Percentiles rank a stretch among this genome's conserved stretches.
phyloP scores from a whole-genome alignment of 345 rosid species.

The Isatis tinctoria region DNA sequence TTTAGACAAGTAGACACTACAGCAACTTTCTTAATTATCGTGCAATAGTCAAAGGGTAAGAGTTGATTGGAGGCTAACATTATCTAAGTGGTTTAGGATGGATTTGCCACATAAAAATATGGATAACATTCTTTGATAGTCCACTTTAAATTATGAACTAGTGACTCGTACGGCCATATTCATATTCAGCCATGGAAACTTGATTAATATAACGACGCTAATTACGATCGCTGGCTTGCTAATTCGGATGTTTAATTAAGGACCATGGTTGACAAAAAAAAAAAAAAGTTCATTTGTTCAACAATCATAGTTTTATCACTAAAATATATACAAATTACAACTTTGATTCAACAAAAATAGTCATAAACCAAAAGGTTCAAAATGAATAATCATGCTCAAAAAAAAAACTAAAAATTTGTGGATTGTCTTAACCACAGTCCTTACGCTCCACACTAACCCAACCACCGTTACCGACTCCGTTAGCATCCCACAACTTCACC shows the following conservation, averaged over 20 bases:
- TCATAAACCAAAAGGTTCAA: not conserved
- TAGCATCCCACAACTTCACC: slow-evolving; percentile 69
- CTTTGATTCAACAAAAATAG: not conserved
- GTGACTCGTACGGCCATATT: no score
- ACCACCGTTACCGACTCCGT: slow-evolving; percentile 12
- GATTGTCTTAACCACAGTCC: not conserved
- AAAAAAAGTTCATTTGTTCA: not conserved
- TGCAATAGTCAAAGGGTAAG: no score
- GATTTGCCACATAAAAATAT: no score
- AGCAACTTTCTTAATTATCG: no score
- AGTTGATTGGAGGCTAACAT: no score
- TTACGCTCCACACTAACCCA: slow-evolving; percentile 1
- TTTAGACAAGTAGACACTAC: no score
- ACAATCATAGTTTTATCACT: slow-evolving; percentile 5
- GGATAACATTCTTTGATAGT: no score
- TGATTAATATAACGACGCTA: not conserved
- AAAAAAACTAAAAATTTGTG: not conserved
- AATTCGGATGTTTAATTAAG: not conserved
- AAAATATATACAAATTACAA: slow-evolving; percentile 15
- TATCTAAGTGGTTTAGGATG: no score
- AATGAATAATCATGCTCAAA: not conserved
- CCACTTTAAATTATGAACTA: no score
- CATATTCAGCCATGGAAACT: no score
- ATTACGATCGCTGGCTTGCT: not conserved
- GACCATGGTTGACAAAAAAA: not conserved